A percentile compares a stretch with the other conserved stretches of the same genome.
phyloP scores from a whole-genome alignment of 768 basidiomycete genomes.

The Lactifluus echinatus region DNA sequence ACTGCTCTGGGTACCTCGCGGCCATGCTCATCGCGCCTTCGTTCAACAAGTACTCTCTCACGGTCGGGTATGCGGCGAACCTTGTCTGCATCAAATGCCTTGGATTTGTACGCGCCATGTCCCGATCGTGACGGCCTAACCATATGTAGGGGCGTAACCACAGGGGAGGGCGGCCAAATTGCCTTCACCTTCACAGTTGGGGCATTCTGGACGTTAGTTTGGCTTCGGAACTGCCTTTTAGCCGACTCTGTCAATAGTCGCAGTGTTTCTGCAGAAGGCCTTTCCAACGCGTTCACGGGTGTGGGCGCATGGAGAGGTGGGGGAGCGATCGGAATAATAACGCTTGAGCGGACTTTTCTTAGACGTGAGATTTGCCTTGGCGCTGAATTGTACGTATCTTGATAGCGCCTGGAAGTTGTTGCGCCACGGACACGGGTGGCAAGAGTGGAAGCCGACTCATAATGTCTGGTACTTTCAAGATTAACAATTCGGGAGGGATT shows the following conservation, averaged over 20 bases:
- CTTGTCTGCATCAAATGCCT: slow-evolving; percentile 3
- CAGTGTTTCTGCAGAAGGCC: neutral
- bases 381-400: neutral
- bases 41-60: neutral
- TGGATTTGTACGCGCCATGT: neutral
- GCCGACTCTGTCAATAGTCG: neutral
- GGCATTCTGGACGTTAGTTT: neutral
- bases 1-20: neutral
- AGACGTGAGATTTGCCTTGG: neutral
- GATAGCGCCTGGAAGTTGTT: neutral
- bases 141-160: neutral
- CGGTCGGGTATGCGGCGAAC: neutral
- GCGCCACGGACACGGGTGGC: neutral
- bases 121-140: neutral
- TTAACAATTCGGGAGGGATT: neutral
- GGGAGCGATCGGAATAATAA: neutral
- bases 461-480: neutral
- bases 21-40: neutral
- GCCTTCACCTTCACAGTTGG: neutral
- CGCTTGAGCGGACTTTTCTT: slow-evolving; percentile 11
- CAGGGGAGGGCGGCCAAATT: slow-evolving; percentile 8
- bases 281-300: neutral
- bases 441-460: neutral
- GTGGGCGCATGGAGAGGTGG: slow-evolving; percentile 3
- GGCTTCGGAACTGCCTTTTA: neutral